Percentiles rank a stretch among this genome's conserved stretches.
Evolutionary conservation across 768 basidiomycete genomes (phyloP).

Genomic region (Lactarius hatsudake): DNA sequence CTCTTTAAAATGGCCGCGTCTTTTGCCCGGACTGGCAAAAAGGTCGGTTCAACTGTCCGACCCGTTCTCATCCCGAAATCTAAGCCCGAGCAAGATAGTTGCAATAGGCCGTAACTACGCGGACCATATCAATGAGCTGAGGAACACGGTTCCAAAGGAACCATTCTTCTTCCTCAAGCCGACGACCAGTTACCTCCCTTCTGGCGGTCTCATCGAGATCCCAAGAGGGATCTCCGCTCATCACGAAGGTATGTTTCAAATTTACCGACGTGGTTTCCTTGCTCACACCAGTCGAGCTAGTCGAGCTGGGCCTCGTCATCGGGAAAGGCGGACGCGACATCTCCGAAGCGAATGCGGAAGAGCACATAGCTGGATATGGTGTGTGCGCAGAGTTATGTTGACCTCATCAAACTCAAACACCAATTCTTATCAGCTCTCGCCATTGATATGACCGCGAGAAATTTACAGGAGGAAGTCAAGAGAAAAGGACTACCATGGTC

Average conservation of each 20-base stretch:
- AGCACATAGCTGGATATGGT: slow-evolving; percentile 93
- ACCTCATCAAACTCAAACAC: background rate
- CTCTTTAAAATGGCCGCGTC: slow-evolving; percentile 15
- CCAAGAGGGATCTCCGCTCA: slow-evolving; percentile 82
- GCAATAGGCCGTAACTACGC: slow-evolving; percentile 95
- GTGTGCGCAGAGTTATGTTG: slow-evolving; percentile 26
- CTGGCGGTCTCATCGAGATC: slow-evolving; percentile 81
- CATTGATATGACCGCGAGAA: slow-evolving; percentile 95
- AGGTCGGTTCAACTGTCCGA: slow-evolving; percentile 6
- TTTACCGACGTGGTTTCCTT: background rate
- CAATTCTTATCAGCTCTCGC: slow-evolving; percentile 61
- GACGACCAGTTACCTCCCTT: slow-evolving; percentile 79
- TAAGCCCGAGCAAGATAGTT: slow-evolving; percentile 58
- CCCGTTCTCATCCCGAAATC: slow-evolving; percentile 13
- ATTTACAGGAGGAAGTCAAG: slow-evolving; percentile 91
- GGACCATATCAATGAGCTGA: slow-evolving; percentile 88
- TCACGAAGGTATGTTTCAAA: slow-evolving; percentile 68
- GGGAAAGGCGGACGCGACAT: slow-evolving; percentile 87
- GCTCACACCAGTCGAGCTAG: slow-evolving; percentile 37
- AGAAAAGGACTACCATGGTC: slow-evolving; percentile 95
- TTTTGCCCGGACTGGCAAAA: slow-evolving; percentile 25
- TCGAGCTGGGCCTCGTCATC: slow-evolving; percentile 97
- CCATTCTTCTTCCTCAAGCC: slow-evolving; percentile 99
- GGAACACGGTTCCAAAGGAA: slow-evolving; percentile 84
- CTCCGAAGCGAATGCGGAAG: slow-evolving; percentile 61